Base-by-base conservation (phyloP, 2,329 filamentous ascomycete genomes). In the Chaetomium sp. region DNA sequence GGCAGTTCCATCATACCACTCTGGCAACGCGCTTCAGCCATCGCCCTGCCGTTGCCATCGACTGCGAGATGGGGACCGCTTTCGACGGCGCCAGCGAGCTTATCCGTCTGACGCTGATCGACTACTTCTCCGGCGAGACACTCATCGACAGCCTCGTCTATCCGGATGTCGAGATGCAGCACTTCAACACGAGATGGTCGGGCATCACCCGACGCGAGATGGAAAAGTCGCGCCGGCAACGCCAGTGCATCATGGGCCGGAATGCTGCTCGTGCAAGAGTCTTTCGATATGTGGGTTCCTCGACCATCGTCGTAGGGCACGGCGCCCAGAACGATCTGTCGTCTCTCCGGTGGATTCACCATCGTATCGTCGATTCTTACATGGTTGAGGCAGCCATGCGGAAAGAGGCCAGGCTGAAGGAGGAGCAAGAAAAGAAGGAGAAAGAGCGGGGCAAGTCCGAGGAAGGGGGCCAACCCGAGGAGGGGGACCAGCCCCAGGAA, bases 51-150 rank as follows among this genome's bases (percentile, higher is more conserved):
- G 55, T 61, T 9, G 50, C 59, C 27, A 52, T 83, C 3, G 79
- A 81, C 58, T 82, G 79, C 59, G 79, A 82, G 59, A 81, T 82
- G 77, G 79, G 79, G 12, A 72, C 69, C 0, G 68, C 74, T 1
- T 60, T 62, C 7, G 67, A 67, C 5, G 72, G 74, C 6, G 76
- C 81, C 8, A 65, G 67, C 0, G 78, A 81, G 58, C 66, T 82
- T 6, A 79, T 83, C 55, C 77, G 79, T 3, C 43, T 83, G 1
- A 76, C 75, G 0, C 63, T 74, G 1, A 62, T 82, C 33, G 79
- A 81, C 62, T 79, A 77, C 61, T 79, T 80, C 62, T 72, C 74
- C 0, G 70, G 72, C 3, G 62, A 72, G 11, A 62, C 76, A 9
- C 71, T 83, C 1, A 64, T 83, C 35, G 75, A 83, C 63, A 71